Evolutionary conservation across 331 rosid genomes (phyloP).

Genomic region (Rhamnella rubrinervis): DNA sequence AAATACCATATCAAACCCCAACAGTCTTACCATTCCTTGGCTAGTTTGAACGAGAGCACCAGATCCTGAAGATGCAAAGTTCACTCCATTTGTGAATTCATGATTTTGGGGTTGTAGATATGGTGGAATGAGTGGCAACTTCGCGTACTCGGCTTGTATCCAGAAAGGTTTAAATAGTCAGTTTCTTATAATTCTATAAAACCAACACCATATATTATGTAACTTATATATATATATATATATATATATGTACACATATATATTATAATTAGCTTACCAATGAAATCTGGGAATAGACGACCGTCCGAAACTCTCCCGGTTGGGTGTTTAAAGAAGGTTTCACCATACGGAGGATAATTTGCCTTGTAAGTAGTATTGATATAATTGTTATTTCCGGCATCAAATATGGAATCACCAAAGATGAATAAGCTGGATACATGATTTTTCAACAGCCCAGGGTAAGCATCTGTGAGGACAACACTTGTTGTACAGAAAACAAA

Average conservation of each 20-base stretch:
- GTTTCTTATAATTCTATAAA: too few relatives aligned
- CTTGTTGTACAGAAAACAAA: constrained; percentile 11
- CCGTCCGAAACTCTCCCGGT: constrained; percentile 6
- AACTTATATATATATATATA: too few relatives aligned
- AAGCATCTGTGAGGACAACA: background rate
- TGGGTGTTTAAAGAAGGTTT: constrained; percentile 41
- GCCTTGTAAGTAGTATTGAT: constrained; percentile 21
- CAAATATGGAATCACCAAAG: constrained; percentile 47
- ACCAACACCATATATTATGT: too few relatives aligned
- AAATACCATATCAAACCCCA: too few relatives aligned
- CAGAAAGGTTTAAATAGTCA: background rate
- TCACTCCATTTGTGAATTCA: constrained; percentile 24
- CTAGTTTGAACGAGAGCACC: constrained; percentile 52
- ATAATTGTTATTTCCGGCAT: constrained; percentile 41
- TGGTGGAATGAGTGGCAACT: constrained; percentile 38
- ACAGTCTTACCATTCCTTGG: constrained; percentile 4
- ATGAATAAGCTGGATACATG: constrained; percentile 26
- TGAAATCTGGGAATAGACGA: constrained; percentile 13
- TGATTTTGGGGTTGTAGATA: constrained; percentile 37
- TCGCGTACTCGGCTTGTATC: constrained; percentile 47
- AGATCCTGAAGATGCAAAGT: constrained; percentile 61
- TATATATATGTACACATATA: too few relatives aligned
- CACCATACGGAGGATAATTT: constrained; percentile 44
- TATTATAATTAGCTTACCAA: background rate
- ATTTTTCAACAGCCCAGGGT: background rate